Evolutionary conservation across 78 protist genomes (phyloP).

Genomic region (Dictyostelium firmibasis): DNA sequence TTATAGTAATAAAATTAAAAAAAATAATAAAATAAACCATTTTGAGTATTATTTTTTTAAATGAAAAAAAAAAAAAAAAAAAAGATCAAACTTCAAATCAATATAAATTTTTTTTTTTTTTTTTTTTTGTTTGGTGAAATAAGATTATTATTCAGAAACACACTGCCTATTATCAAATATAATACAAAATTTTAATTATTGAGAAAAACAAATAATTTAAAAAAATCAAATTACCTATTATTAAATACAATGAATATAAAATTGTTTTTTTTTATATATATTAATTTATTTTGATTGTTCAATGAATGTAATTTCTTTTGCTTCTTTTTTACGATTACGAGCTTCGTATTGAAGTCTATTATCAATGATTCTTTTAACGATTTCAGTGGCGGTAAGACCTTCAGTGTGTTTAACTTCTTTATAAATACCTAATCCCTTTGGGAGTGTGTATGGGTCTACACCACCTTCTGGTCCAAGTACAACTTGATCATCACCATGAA

Average conservation of each 20-base stretch:
- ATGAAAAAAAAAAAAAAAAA: background rate
- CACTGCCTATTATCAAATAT: too few species aligned
- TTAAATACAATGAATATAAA: background rate
- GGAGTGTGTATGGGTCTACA: slow-evolving; percentile 68
- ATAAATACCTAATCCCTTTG: slow-evolving; percentile 79
- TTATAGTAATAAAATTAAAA: background rate
- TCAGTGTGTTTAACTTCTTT: slow-evolving; percentile 68
- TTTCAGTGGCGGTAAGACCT: slow-evolving; percentile 68
- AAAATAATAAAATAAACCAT: background rate
- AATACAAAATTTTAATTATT: too few species aligned
- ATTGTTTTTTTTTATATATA: background rate
- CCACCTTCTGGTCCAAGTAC: slow-evolving; percentile 18
- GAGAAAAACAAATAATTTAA: too few species aligned
- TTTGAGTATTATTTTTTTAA: background rate
- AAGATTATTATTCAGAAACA: too few species aligned
- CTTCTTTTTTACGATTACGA: slow-evolving; percentile 79
- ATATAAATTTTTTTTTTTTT: too few species aligned
- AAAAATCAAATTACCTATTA: too few species aligned
- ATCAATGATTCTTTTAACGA: slow-evolving; percentile 74
- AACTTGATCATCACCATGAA: slow-evolving; percentile 86
- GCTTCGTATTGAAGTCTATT: slow-evolving; percentile 80
- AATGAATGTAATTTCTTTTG: slow-evolving; percentile 66
- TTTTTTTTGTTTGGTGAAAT: too few species aligned
- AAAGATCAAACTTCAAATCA: too few species aligned
- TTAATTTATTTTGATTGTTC: background rate